Evolutionary conservation across 306 rosid species (phyloP).

Genomic region (Bauhinia variegata): DNA sequence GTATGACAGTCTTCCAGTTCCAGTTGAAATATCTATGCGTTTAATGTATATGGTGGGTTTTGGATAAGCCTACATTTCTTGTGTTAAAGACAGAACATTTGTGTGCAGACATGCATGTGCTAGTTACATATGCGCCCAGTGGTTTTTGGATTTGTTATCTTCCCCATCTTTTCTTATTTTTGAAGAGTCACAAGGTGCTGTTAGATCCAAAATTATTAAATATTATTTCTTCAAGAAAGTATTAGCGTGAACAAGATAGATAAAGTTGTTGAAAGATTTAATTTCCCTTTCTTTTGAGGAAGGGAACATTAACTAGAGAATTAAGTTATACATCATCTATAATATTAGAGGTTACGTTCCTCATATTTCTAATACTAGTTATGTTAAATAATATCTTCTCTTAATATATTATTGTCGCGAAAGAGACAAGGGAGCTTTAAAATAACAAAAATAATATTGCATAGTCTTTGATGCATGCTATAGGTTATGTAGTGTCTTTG

Average conservation of each 20-base stretch:
- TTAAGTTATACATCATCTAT: not conserved
- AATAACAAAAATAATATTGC: not conserved
- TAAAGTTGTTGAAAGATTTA: constrained; percentile 1
- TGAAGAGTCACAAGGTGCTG: not conserved
- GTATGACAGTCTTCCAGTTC: not conserved
- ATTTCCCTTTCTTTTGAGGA: not conserved
- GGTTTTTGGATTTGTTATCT: not conserved
- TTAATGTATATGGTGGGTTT: not conserved
- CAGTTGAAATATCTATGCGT: not conserved
- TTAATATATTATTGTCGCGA: constrained; percentile 6
- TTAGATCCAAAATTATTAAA: not conserved
- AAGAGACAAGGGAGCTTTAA: not conserved
- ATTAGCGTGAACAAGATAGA: not conserved
- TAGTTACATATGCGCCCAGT: not conserved
- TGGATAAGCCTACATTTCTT: not conserved
- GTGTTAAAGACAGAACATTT: not conserved
- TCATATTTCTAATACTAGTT: not conserved
- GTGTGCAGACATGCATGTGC: not conserved
- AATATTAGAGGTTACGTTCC: not conserved
- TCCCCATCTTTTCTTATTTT: not conserved
- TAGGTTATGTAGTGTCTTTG: constrained; percentile 8
- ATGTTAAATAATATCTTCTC: constrained; percentile 15
- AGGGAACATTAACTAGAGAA: not conserved
- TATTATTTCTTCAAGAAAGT: not conserved
- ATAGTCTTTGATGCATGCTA: constrained; percentile 4